Conservation (phyloP, 768 basidiomycete species). For the Rubroboletus pulcherrimus region DNA sequence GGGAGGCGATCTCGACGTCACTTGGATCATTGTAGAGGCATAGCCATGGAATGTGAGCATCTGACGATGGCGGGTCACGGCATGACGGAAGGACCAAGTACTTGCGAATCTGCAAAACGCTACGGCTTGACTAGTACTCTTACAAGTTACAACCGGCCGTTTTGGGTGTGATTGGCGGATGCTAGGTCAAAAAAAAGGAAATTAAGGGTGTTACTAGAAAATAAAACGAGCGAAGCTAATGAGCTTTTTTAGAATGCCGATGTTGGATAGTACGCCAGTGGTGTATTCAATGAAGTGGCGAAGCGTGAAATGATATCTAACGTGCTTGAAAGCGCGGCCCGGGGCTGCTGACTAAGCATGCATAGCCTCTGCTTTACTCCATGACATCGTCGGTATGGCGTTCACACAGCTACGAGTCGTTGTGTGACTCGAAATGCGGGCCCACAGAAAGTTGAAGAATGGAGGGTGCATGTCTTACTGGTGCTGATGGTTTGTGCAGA, state of each 20-base stretch:
- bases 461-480: not conserved
- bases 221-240: too few species aligned
- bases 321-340: too few species aligned
- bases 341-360: too few species aligned
- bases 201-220: too few species aligned
- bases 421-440: not conserved
- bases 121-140: too few species aligned
- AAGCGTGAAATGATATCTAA: too few species aligned
- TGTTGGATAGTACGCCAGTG: not conserved
- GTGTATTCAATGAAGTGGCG: not conserved
- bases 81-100: not conserved
- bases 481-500: not conserved
- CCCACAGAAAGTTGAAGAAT: not conserved
- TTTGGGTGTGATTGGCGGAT: too few species aligned
- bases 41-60: not conserved
- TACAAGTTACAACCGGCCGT: too few species aligned
- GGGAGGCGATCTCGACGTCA: constrained; percentile 7
- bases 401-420: not conserved
- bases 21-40: not conserved
- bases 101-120: too few species aligned
- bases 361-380: too few species aligned
- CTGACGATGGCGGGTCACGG: not conserved
- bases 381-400: not conserved
- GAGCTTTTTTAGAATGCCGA: too few species aligned
- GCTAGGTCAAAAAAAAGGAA: too few species aligned